Conservation (phyloP, 768 basidiomycete species). For the Lactarius hatsudake region DNA sequence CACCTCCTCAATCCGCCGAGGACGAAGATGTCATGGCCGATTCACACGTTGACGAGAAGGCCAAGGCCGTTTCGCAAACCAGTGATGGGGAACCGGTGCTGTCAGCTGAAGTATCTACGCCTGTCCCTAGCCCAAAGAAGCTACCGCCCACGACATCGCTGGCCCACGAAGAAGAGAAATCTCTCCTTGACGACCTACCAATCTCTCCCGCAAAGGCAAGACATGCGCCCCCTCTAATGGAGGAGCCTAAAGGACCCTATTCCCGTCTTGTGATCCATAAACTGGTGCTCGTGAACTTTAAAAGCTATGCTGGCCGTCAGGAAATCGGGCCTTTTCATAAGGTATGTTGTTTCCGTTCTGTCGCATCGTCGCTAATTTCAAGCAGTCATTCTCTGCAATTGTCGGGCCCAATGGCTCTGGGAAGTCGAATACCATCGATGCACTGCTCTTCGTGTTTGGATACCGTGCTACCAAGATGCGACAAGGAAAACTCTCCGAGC, state of each 20-base stretch:
- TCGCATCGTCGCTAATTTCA: neutral
- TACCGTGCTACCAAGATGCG: constrained; percentile 98
- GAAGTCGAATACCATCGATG: constrained; percentile 98
- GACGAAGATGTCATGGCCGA: neutral
- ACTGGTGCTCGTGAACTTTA: constrained; percentile 91
- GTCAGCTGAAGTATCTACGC: neutral
- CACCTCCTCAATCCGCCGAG: constrained; percentile 1
- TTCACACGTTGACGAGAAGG: neutral
- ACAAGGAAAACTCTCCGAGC: constrained; percentile 91
- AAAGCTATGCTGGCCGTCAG: constrained; percentile 94
- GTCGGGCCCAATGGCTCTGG: constrained; percentile 98
- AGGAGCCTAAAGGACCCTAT: constrained; percentile 61
- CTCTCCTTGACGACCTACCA: constrained; percentile 33
- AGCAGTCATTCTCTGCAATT: constrained; percentile 92
- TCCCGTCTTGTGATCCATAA: constrained; percentile 90
- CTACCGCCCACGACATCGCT: constrained; percentile 1
- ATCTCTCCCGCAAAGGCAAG: constrained; percentile 28
- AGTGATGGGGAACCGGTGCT: neutral
- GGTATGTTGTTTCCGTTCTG: constrained; percentile 40
- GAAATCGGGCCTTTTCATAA: constrained; percentile 99
- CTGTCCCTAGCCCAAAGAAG: constrained; percentile 16
- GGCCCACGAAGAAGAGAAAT: constrained; percentile 33
- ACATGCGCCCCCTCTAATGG: constrained; percentile 32
- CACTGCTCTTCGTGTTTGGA: constrained; percentile 95
- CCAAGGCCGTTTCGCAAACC: neutral